These are phyloP conservation scores for Macroventuria anomochaeta DNA, from an alignment of 2,329 filamentous ascomycete species.

Conservation along the genomic window DNA sequence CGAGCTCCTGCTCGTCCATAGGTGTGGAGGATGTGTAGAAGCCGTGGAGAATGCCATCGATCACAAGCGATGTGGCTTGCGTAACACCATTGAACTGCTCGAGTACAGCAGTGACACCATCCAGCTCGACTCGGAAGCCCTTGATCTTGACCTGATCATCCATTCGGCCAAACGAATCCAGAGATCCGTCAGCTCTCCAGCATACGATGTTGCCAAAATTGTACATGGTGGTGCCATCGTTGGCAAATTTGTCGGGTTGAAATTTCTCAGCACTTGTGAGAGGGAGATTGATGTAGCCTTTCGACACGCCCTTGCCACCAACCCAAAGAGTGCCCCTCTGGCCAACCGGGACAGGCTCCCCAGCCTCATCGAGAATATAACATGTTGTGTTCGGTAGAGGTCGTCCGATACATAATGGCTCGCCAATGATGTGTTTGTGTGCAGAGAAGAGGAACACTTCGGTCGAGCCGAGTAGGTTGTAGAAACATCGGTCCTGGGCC, in stretches of 20 bases:
- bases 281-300: conserved; percentile 63
- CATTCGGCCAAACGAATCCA: conserved; percentile 63
- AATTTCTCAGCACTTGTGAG: conserved; percentile 60
- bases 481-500: conserved; percentile 52
- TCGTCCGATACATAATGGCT: conserved; percentile 60
- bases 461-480: conserved; percentile 66
- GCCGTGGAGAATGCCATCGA: conserved; percentile 58
- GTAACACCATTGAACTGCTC: conserved; percentile 55
- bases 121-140: conserved; percentile 67
- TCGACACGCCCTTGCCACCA: conserved; percentile 61
- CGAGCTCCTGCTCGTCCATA: conserved; percentile 44
- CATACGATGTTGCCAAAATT: conserved; percentile 66
- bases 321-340: conserved; percentile 63
- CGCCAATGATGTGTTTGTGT: conserved; percentile 57
- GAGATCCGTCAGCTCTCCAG: conserved; percentile 61
- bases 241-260: conserved; percentile 59
- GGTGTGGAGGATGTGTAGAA: conserved; percentile 55
- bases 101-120: conserved; percentile 57
- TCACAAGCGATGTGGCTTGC: conserved; percentile 57
- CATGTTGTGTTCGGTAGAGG: conserved; percentile 65
- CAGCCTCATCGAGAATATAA: conserved; percentile 60
- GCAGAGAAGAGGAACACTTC: conserved; percentile 67
- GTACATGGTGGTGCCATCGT: conserved; percentile 62
- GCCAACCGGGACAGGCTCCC: conserved; percentile 56
- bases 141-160: conserved; percentile 69